These are phyloP conservation scores for Calonectria honghensis DNA, from an alignment of 2,329 filamentous ascomycete species.

Conservation along the genomic window DNA sequence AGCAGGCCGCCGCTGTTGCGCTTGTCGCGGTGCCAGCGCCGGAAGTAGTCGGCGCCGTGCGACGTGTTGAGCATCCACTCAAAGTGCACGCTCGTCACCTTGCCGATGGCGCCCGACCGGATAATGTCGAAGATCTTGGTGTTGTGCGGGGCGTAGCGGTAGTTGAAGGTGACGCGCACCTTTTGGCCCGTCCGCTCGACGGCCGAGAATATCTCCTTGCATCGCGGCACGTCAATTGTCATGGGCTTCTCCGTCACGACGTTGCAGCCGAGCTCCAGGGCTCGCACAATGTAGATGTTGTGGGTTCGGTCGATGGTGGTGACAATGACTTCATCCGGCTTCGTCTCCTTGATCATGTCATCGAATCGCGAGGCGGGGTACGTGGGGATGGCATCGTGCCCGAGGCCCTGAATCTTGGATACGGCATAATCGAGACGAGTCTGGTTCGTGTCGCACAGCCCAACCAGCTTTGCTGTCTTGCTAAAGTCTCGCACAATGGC, in stretches of 20 bases:
- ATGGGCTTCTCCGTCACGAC: slow-evolving; percentile 80
- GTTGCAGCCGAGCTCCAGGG: slow-evolving; percentile 75
- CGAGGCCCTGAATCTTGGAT: slow-evolving; percentile 65
- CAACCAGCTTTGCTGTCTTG: slow-evolving; percentile 71
- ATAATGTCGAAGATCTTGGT: slow-evolving; percentile 75
- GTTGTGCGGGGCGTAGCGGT: slow-evolving; percentile 79
- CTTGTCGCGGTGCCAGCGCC: slow-evolving; percentile 78
- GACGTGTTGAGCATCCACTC: slow-evolving; percentile 79
- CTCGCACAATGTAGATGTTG: slow-evolving; percentile 75
- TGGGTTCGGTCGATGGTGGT: slow-evolving; percentile 79
- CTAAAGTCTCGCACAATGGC: slow-evolving; percentile 73
- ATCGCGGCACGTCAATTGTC: slow-evolving; percentile 76
- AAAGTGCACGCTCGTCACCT: slow-evolving; percentile 75
- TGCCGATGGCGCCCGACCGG: slow-evolving; percentile 72
- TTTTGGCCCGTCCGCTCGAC: slow-evolving; percentile 60
- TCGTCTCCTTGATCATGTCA: slow-evolving; percentile 73
- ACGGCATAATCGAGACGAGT: slow-evolving; percentile 76
- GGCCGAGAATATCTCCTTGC: slow-evolving; percentile 67
- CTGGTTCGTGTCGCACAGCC: slow-evolving; percentile 76
- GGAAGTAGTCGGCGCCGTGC: slow-evolving; percentile 78
- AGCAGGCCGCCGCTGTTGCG: slow-evolving; percentile 75
- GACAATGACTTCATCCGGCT: slow-evolving; percentile 77
- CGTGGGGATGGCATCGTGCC: slow-evolving; percentile 70
- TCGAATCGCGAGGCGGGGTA: slow-evolving; percentile 74
- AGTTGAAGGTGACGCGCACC: slow-evolving; percentile 78